Evolutionary conservation across 2,329 filamentous ascomycete genomes (phyloP).

Genomic region (Microdochium nivale): DNA sequence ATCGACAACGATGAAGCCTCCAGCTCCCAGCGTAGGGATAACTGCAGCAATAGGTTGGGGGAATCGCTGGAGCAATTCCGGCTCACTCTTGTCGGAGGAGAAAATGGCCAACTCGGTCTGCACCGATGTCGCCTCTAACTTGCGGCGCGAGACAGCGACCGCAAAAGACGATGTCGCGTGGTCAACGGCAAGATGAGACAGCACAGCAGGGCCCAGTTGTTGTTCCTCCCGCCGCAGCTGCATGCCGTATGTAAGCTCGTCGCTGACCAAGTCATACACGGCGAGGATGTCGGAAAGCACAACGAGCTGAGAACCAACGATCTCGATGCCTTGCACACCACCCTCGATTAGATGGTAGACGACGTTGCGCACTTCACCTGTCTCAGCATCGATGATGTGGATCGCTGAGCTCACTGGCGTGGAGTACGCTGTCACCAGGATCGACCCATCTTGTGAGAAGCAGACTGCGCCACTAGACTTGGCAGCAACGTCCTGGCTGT

Average conservation of each 20-base stretch:
- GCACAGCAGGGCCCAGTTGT: constrained; percentile 25
- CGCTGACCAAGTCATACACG: constrained; percentile 78
- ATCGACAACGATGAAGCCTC: constrained; percentile 70
- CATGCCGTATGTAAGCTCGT: constrained; percentile 62
- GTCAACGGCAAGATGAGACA: constrained; percentile 67
- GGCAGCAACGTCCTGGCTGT: constrained; percentile 28
- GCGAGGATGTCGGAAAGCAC: constrained; percentile 64
- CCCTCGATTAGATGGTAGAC: constrained; percentile 61
- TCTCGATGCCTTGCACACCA: constrained; percentile 56
- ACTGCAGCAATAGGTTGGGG: constrained; percentile 57
- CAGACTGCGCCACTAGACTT: constrained; percentile 53
- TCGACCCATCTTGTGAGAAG: constrained; percentile 79
- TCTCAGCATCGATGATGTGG: constrained; percentile 67
- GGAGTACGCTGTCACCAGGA: constrained; percentile 61
- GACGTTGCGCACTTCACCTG: constrained; percentile 56
- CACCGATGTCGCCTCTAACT: constrained; percentile 24
- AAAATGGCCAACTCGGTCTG: constrained; percentile 59
- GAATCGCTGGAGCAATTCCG: constrained; percentile 49
- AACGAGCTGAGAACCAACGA: constrained; percentile 67
- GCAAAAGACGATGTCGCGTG: constrained; percentile 56
- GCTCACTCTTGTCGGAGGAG: constrained; percentile 47
- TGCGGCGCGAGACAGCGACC: constrained; percentile 37
- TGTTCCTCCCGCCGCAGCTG: constrained; percentile 37
- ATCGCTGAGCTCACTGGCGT: constrained; percentile 43
- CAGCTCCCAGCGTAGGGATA: constrained; percentile 51